These are phyloP conservation scores for Davidsoniella australis DNA, from an alignment of 2,329 filamentous ascomycete genomes.

Conservation along the genomic window DNA sequence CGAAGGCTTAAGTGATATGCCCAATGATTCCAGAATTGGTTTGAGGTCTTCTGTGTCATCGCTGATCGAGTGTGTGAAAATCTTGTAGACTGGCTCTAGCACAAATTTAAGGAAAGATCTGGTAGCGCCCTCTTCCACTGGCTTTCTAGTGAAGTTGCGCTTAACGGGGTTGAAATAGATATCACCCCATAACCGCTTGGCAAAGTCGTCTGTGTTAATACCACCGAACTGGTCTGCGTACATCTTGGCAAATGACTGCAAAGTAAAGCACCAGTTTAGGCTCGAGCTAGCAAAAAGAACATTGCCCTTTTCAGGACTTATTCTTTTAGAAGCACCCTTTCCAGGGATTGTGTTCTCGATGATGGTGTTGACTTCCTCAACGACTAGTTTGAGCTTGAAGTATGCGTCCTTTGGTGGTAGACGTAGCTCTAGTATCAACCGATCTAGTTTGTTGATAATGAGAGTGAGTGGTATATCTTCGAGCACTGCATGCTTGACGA, in stretches of 20 bases:
- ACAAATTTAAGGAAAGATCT: constrained; percentile 89
- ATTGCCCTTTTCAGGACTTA: constrained; percentile 94
- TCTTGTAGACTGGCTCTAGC: constrained; percentile 91
- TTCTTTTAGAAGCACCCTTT: constrained; percentile 56
- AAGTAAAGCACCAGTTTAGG: constrained; percentile 93
- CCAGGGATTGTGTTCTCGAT: constrained; percentile 80
- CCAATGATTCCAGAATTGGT: constrained; percentile 57
- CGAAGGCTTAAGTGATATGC: constrained; percentile 77
- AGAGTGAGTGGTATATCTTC: constrained; percentile 79
- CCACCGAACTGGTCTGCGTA: constrained; percentile 78
- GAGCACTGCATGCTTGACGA: constrained; percentile 86
- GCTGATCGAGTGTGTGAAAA: constrained; percentile 88
- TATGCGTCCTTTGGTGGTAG: constrained; percentile 90
- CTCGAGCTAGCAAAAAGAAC: constrained; percentile 89
- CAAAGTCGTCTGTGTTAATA: constrained; percentile 69
- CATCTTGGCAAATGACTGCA: constrained; percentile 90
- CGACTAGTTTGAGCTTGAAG: constrained; percentile 97
- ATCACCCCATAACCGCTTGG: constrained; percentile 79
- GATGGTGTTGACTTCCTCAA: constrained; percentile 92
- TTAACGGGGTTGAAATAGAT: constrained; percentile 88
- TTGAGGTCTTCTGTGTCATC: constrained; percentile 75
- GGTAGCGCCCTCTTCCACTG: constrained; percentile 60
- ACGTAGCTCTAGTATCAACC: constrained; percentile 83
- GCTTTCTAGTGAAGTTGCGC: constrained; percentile 81
- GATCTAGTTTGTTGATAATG: constrained; percentile 94